A percentile compares a stretch with the other conserved stretches of the same genome.
Conservation (phyloP, 768 basidiomycete genomes). For the Dentipellis fragilis region DNA sequence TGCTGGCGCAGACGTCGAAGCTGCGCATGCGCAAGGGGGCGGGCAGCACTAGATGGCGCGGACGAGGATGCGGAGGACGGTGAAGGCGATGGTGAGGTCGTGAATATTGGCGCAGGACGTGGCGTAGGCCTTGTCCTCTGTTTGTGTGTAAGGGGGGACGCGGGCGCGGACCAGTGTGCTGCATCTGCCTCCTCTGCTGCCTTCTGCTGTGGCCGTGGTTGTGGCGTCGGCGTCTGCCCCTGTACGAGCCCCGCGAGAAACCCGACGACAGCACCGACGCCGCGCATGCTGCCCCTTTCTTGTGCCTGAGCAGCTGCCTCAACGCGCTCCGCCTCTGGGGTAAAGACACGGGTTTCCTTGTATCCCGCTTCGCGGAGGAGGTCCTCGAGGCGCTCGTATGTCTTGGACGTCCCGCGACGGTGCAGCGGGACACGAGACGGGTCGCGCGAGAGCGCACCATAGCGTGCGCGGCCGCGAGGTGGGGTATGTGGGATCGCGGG, state of each 20-base stretch:
- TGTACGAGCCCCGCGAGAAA: slow-evolving; percentile 59
- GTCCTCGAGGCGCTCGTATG: slow-evolving; percentile 79
- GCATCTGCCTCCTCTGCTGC: neutral
- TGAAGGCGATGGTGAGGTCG: neutral
- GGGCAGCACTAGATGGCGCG: neutral
- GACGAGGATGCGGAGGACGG: neutral
- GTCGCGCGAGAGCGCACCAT: slow-evolving; percentile 29
- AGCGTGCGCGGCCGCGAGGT: neutral
- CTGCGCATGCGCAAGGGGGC: neutral
- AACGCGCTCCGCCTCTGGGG: slow-evolving; percentile 63
- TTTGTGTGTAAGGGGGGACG: neutral
- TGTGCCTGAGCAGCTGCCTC: slow-evolving; percentile 20
- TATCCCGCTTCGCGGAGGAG: slow-evolving; percentile 82
- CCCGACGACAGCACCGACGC: slow-evolving; percentile 45
- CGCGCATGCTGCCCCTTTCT: slow-evolving; percentile 25
- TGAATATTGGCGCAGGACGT: neutral
- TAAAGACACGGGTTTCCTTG: slow-evolving; percentile 85
- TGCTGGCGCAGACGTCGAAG: neutral
- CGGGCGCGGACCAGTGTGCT: slow-evolving; percentile 10
- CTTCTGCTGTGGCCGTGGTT: neutral
- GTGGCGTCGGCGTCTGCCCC: slow-evolving; percentile 15
- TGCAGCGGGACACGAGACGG: slow-evolving; percentile 56
- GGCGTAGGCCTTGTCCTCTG: neutral
- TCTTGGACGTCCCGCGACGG: slow-evolving; percentile 67
- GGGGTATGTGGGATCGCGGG: neutral